phyloP scores from a whole-genome alignment of 176 grass and related monocot species.

The Zoysia japonica region DNA sequence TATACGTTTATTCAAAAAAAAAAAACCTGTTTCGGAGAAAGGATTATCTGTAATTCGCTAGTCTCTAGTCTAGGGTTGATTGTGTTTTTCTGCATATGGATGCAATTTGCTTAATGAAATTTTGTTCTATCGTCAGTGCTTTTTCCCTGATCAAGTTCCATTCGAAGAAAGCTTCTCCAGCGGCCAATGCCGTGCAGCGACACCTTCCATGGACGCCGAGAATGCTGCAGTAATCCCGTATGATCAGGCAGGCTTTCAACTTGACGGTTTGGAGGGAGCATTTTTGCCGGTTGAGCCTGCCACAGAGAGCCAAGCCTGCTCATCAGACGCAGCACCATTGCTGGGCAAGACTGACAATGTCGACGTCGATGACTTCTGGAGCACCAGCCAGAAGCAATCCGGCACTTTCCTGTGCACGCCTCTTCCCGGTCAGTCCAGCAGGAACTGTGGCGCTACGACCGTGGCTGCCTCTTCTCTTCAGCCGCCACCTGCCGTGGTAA shows the following conservation, averaged over 20 bases:
- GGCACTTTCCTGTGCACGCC: constrained; percentile 41
- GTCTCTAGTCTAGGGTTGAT: neutral
- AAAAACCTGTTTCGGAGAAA: neutral
- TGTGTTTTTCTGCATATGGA: neutral
- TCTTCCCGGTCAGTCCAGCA: neutral
- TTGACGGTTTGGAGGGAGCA: constrained; percentile 15
- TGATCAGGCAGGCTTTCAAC: constrained; percentile 7
- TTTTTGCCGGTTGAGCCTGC: constrained; percentile 10
- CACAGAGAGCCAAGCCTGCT: constrained; percentile 16
- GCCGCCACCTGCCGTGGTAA: neutral
- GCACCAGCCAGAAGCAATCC: constrained; percentile 46
- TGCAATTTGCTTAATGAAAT: neutral
- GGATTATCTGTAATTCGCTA: neutral
- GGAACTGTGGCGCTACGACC: neutral
- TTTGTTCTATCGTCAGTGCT: constrained; percentile 15
- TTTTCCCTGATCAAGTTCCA: constrained; percentile 26
- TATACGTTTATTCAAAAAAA: no score
- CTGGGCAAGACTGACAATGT: no score
- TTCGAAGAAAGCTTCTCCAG: constrained; percentile 19
- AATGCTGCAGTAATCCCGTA: neutral
- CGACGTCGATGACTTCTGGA: no score
- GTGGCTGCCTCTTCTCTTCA: neutral
- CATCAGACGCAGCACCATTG: constrained; percentile 20
- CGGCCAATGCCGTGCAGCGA: neutral
- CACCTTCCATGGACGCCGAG: constrained; percentile 23